These are phyloP conservation scores for Tylopilus plumbeoviolaceoides DNA, from an alignment of 768 basidiomycete genomes.

Conservation along the genomic window DNA sequence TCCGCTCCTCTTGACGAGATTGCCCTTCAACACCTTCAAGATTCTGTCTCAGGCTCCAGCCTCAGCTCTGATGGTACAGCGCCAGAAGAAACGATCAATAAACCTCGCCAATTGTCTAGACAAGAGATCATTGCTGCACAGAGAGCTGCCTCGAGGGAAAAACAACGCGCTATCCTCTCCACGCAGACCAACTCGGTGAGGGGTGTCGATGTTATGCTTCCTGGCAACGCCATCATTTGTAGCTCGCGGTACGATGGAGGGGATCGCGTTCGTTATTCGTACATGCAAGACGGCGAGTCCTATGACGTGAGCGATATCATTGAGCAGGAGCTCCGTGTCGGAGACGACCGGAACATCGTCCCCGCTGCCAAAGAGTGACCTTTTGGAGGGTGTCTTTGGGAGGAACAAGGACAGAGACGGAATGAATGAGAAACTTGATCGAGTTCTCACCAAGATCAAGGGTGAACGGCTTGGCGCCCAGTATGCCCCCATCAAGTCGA, in stretches of 20 bases:
- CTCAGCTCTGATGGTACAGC: constrained; percentile 42
- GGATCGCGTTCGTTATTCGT: constrained; percentile 87
- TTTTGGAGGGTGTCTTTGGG: constrained; percentile 63
- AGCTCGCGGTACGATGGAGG: constrained; percentile 71
- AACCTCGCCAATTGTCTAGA: constrained; percentile 48
- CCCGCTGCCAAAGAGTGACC: constrained; percentile 43
- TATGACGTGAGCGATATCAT: constrained; percentile 93
- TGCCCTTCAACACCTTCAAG: constrained; percentile 67
- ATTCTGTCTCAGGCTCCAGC: constrained; percentile 58
- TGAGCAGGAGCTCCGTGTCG: constrained; percentile 85
- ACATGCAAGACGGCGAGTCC: constrained; percentile 88
- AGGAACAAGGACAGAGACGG: constrained; percentile 58
- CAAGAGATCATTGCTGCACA: constrained; percentile 95
- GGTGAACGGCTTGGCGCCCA: constrained; percentile 47
- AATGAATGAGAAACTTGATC: constrained; percentile 64
- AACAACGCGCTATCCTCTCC: constrained; percentile 79
- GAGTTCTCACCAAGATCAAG: constrained; percentile 73
- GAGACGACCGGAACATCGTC: constrained; percentile 37
- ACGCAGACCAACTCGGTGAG: constrained; percentile 80
- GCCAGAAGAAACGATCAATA: constrained; percentile 31
- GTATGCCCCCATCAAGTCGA: constrained; percentile 8
- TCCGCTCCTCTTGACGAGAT: constrained; percentile 83
- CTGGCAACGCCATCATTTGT: constrained; percentile 80
- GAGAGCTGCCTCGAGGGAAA: constrained; percentile 79
- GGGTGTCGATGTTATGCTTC: constrained; percentile 85